Evolutionary conservation across 225 moss, liverwort and hornwort species (phyloP).

Genomic region (Physcomitrium patens): DNA sequence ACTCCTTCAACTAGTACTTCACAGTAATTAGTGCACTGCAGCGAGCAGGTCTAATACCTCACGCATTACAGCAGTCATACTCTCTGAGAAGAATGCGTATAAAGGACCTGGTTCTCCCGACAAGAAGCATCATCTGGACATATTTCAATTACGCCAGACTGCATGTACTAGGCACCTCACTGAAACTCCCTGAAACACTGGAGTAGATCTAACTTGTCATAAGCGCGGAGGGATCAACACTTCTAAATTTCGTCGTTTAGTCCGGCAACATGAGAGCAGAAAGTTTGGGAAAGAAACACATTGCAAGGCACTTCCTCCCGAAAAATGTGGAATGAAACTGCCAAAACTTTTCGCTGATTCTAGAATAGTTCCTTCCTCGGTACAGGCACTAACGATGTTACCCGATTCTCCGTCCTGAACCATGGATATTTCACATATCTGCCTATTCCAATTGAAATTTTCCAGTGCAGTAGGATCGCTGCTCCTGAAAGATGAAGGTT

Average conservation of each 20-base stretch:
- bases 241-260: background rate
- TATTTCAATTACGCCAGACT: background rate
- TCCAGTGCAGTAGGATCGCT: background rate
- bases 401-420: background rate
- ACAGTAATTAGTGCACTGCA: background rate
- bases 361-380: slow-evolving; percentile 8
- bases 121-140: slow-evolving; percentile 8
- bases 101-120: background rate
- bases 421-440: background rate
- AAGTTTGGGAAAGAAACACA: background rate
- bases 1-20: slow-evolving; percentile 13
- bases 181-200: background rate
- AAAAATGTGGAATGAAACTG: background rate
- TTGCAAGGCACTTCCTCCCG: background rate
- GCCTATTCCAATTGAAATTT: slow-evolving; percentile 10
- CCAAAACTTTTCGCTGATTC: background rate
- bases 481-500: slow-evolving; percentile 3
- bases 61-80: slow-evolving; percentile 1
- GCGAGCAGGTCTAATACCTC: background rate
- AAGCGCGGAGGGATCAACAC: slow-evolving; percentile 11
- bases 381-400: background rate
- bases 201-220: slow-evolving; percentile 13
- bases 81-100: slow-evolving; percentile 1
- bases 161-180: slow-evolving; percentile 7
- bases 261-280: background rate